Conservation (phyloP, 371 early-diverging fungal species). For the Actinomucor elegans region DNA sequence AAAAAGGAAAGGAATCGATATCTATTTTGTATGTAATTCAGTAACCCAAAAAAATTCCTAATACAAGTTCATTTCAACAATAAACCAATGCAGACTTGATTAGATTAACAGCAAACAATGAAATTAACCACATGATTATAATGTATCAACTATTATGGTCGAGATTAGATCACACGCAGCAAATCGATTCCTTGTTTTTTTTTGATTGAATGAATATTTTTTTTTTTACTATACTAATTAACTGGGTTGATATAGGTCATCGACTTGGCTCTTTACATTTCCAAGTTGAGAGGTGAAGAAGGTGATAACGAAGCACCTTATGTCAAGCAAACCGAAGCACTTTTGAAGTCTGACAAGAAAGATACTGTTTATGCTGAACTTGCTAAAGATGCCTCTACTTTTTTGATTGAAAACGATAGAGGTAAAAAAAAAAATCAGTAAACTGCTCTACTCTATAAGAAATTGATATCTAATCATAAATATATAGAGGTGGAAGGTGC, state of each 20-base stretch:
- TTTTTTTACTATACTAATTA: not conserved
- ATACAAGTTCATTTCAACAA: too few relatives aligned
- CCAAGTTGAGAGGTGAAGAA: conserved; percentile 57
- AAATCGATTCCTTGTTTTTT: not conserved
- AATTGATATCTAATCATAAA: too few relatives aligned
- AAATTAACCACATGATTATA: not conserved
- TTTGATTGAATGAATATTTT: not conserved
- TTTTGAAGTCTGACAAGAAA: conserved; percentile 63
- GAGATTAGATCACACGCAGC: not conserved
- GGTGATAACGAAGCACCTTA: conserved; percentile 50
- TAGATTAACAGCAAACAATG: not conserved
- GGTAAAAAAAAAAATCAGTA: too few relatives aligned
- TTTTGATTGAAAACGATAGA: conserved; percentile 62
- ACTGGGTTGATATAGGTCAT: conserved; percentile 37
- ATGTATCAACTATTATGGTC: not conserved
- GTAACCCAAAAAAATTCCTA: too few relatives aligned
- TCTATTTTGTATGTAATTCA: too few relatives aligned
- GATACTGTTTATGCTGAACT: conserved; percentile 57
- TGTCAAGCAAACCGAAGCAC: conserved; percentile 47
- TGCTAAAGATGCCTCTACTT: conserved; percentile 57
- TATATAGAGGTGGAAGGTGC: conserved; percentile 69
- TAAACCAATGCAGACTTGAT: not conserved
- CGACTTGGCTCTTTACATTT: conserved; percentile 60
- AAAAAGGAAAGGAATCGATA: not conserved
- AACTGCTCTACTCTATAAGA: too few relatives aligned